Base-by-base conservation (phyloP, 345 rosid genomes). In the Firmiana major region DNA sequence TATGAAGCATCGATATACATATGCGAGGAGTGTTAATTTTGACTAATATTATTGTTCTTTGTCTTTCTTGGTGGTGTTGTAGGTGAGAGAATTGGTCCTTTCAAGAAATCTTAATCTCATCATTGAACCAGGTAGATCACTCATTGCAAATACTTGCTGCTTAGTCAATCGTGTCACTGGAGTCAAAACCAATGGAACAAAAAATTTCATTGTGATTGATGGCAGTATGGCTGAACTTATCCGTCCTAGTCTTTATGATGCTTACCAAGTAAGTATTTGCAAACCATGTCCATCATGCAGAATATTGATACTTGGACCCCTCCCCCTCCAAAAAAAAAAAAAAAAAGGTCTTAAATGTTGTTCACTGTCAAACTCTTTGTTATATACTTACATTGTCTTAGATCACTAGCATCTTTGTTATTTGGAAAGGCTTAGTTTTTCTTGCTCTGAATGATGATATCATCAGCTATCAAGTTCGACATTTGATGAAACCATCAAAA, bases 181-280 rank as follows among this genome's bases (percentile, higher is more conserved):
- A 36, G 98, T 97, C 58, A 97, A 97, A 82, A 92, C 96, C 0
- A 97, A 97, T 73, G 98, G 99, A 73, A 89, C 99, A 31, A 97
- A 94, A 82, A 92, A 91, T 77, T 91, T 97, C 75, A 79, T 97
- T 34, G 98, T 97, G 67, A 90, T 94, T 58, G 98, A 97, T 85
- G 98, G 99, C 69, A 97, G 99, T 86, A 97, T 97, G 98, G 94
- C 98, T 48, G 98, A 97, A 81, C 97, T 94, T 49, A 94, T 97
- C 84, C 98, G 98, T 60, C 99, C 98, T 11, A 97, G 98, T 87
- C 98, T 97, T 38, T 97, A 97, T 77, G 98, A 80, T 81, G 99
- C 99, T 48, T 97, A 94, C 82, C 99, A 97, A 83, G 99, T 97
- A 79, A 84, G 85, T 78, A 34, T 38, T 6, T 19, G 31, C 46